Percentiles rank a stretch among this genome's conserved stretches.
phyloP scores from a whole-genome alignment of 2,329 filamentous ascomycete genomes.

The Ophiostoma sp. region DNA sequence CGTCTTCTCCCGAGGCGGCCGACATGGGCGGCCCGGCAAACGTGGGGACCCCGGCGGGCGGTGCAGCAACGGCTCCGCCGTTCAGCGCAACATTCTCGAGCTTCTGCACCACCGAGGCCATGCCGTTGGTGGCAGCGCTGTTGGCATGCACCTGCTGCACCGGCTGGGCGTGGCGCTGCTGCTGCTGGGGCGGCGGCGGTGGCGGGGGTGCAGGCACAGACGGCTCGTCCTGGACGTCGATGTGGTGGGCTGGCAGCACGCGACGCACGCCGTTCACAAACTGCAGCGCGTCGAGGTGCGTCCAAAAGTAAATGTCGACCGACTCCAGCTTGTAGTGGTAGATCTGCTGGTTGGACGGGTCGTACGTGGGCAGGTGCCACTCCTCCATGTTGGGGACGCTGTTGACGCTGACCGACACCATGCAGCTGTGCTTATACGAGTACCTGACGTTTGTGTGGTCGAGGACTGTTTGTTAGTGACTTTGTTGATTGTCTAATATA shows the following conservation, averaged over 20 bases:
- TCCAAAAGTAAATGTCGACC: slow-evolving; percentile 76
- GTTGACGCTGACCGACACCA: slow-evolving; percentile 63
- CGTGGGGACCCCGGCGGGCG: slow-evolving; percentile 37
- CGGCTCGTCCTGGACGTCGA: slow-evolving; percentile 63
- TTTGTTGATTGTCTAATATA: neutral
- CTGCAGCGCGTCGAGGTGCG: slow-evolving; percentile 61
- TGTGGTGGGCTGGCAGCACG: slow-evolving; percentile 56
- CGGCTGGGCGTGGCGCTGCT: slow-evolving; percentile 31
- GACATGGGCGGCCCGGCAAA: slow-evolving; percentile 40
- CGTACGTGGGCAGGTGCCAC: slow-evolving; percentile 71
- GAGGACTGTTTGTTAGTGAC: slow-evolving; percentile 47
- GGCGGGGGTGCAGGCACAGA: slow-evolving; percentile 40
- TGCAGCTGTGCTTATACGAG: slow-evolving; percentile 67
- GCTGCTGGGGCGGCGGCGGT: slow-evolving; percentile 24
- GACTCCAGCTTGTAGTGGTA: slow-evolving; percentile 75
- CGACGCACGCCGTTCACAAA: slow-evolving; percentile 65
- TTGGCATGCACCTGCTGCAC: slow-evolving; percentile 14
- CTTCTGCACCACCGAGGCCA: slow-evolving; percentile 68
- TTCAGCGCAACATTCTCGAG: slow-evolving; percentile 66
- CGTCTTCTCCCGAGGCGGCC: slow-evolving; percentile 16
- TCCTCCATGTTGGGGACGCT: slow-evolving; percentile 49
- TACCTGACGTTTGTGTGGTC: slow-evolving; percentile 62
- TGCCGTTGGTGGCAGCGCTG: slow-evolving; percentile 36
- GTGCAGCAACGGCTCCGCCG: slow-evolving; percentile 31
- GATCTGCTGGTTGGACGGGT: slow-evolving; percentile 67